These are phyloP conservation scores for Ophiostoma himal-ulmi DNA, from an alignment of 2,329 filamentous ascomycete genomes.

Conservation along the genomic window DNA sequence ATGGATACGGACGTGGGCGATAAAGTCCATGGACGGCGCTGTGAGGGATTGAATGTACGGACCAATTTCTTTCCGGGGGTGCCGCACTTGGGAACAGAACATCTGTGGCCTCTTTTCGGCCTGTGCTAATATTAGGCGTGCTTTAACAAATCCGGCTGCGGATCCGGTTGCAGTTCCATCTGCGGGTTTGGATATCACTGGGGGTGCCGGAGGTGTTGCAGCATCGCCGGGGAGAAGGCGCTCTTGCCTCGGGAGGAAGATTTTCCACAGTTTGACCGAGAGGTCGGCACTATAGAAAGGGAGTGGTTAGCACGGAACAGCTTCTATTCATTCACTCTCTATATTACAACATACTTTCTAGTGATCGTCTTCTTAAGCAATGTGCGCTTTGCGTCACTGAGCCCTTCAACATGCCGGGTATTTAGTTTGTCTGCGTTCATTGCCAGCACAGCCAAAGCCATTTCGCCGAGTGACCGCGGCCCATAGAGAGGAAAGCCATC, in stretches of 20 bases:
- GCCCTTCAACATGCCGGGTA: conserved; percentile 11
- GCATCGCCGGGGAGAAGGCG: background rate
- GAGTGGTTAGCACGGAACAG: background rate
- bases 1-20: conserved; percentile 30
- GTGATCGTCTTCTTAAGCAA: background rate
- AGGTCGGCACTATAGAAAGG: background rate
- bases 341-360: conserved; percentile 1
- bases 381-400: conserved; percentile 9
- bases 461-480: conserved; percentile 19
- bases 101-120: background rate
- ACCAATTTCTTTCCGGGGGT: background rate
- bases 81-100: conserved; percentile 13
- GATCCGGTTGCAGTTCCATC: background rate
- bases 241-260: background rate
- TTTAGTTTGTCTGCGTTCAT: conserved; percentile 11
- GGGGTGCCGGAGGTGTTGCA: background rate
- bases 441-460: conserved; percentile 20
- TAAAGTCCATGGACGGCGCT: conserved; percentile 28
- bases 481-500: conserved; percentile 12
- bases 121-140: background rate
- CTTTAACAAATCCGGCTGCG: background rate
- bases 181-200: background rate
- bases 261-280: background rate
- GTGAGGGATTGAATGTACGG: conserved; percentile 17
- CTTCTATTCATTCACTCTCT: no score